phyloP scores from a whole-genome alignment of 208 protist genomes.

The Sergeia podlipaevii region DNA sequence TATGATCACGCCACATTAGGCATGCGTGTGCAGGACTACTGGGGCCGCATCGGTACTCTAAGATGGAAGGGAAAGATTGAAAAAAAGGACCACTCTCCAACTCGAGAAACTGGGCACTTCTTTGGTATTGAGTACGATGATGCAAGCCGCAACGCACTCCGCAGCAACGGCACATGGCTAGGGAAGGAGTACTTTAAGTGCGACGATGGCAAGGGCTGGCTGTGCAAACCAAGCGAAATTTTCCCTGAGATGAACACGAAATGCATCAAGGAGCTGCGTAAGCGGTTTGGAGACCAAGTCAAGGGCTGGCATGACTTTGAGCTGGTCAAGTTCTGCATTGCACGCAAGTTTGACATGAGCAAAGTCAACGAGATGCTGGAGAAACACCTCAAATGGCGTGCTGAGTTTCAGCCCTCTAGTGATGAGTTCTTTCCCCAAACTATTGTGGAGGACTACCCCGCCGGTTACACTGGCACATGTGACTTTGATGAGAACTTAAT shows the following conservation, averaged over 20 bases:
- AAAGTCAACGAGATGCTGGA: constrained; percentile 73
- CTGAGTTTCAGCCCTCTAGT: constrained; percentile 39
- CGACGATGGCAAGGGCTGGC: constrained; percentile 29
- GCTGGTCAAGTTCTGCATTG: constrained; percentile 83
- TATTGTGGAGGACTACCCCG: constrained; percentile 66
- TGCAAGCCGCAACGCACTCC: constrained; percentile 32
- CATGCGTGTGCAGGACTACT: constrained; percentile 77
- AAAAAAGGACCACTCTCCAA: constrained; percentile 46
- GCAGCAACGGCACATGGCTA: constrained; percentile 52
- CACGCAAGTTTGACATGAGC: constrained; percentile 70
- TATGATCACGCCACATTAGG: constrained; percentile 39
- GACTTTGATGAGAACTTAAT: constrained; percentile 82
- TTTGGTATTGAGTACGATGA: constrained; percentile 71
- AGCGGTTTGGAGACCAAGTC: constrained; percentile 60
- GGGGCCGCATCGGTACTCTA: constrained; percentile 54
- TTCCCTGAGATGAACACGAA: constrained; percentile 55
- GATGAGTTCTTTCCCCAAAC: constrained; percentile 77
- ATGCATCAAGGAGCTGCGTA: constrained; percentile 32
- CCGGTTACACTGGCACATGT: constrained; percentile 52
- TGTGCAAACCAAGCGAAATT: constrained; percentile 41
- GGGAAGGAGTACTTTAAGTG: constrained; percentile 56
- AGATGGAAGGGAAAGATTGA: constrained; percentile 59
- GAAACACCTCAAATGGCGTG: constrained; percentile 68
- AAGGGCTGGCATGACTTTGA: constrained; percentile 73
- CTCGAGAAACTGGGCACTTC: constrained; percentile 41